Conservation (phyloP, 169 alveolate genomes). For the Babesia ovata region DNA sequence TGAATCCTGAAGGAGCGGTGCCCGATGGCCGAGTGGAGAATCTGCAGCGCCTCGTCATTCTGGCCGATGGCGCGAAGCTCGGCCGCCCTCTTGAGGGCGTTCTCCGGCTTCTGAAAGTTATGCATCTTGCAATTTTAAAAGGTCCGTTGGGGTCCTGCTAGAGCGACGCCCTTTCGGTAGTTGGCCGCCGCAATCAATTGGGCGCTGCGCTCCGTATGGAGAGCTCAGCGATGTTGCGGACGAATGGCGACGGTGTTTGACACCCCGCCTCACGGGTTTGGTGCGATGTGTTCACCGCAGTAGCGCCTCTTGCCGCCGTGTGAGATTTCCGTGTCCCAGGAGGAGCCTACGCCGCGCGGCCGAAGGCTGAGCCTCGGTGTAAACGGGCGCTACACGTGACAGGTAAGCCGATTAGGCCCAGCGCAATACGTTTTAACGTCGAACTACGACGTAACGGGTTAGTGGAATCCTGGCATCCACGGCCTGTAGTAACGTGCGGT, state of each 20-base stretch:
- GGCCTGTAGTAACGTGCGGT: neutral
- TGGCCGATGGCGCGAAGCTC: slow-evolving; percentile 88
- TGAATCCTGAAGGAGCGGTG: slow-evolving; percentile 84
- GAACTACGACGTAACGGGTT: slow-evolving; percentile 10
- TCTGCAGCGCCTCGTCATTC: slow-evolving; percentile 87
- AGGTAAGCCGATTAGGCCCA: slow-evolving; percentile 22
- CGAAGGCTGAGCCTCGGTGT: slow-evolving; percentile 26
- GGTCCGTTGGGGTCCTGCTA: neutral
- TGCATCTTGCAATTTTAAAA: slow-evolving; percentile 64
- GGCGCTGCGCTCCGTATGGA: too few relatives aligned
- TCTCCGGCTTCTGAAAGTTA: slow-evolving; percentile 88
- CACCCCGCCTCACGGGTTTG: neutral
- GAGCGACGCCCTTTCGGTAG: neutral
- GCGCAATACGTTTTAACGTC: slow-evolving; percentile 20
- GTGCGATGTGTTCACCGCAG: neutral
- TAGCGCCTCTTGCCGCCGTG: neutral
- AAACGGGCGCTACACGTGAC: slow-evolving; percentile 20
- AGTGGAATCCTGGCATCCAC: slow-evolving; percentile 3
- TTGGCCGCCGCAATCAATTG: neutral
- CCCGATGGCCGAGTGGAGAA: slow-evolving; percentile 86
- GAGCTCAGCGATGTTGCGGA: too few relatives aligned
- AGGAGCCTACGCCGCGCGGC: slow-evolving; percentile 5
- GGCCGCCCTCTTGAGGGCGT: slow-evolving; percentile 90
- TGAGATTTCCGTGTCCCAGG: neutral
- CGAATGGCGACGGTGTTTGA: neutral